Conservation (phyloP, 2,329 filamentous ascomycete genomes). For the Pseudocercospora pini-densiflorae region DNA sequence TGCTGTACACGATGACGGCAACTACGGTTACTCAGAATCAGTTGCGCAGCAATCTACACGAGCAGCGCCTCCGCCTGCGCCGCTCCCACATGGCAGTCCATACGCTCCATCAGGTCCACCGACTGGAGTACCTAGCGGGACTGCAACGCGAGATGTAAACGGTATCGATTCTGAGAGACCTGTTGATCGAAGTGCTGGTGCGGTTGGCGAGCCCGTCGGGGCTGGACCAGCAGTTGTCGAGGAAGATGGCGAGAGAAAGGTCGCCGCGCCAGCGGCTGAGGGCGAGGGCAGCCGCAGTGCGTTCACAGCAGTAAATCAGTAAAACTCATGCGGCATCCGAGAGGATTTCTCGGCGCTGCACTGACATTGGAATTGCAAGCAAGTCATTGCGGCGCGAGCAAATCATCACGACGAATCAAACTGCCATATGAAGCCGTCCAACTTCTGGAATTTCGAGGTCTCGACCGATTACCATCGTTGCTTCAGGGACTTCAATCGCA, state of each 20-base stretch:
- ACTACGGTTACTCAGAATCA: slow-evolving; percentile 13
- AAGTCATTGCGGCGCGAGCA: not conserved
- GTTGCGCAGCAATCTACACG: not conserved
- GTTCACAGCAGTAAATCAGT: slow-evolving; percentile 19
- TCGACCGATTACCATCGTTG: not conserved
- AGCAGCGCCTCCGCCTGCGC: slow-evolving; percentile 9
- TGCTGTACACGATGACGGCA: slow-evolving; percentile 19
- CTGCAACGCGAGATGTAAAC: slow-evolving; percentile 8
- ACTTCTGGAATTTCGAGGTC: not conserved
- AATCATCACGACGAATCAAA: not conserved
- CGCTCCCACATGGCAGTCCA: slow-evolving; percentile 28
- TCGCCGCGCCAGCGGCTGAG: slow-evolving; percentile 1
- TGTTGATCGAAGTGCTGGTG: not conserved
- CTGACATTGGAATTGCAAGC: not conserved
- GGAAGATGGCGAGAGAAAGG: slow-evolving; percentile 9
- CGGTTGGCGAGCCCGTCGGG: slow-evolving; percentile 4
- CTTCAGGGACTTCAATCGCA: not conserved
- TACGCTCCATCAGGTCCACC: slow-evolving; percentile 23
- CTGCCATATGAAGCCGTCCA: not conserved
- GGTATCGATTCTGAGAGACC: slow-evolving; percentile 10
- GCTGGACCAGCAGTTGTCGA: slow-evolving; percentile 4
- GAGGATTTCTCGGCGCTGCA: not conserved
- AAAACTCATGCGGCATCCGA: not conserved
- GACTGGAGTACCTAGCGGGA: slow-evolving; percentile 25
- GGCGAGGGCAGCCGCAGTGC: slow-evolving; percentile 9